Evolutionary conservation across 306 rosid species (phyloP).

Genomic region (Arachis stenosperma): DNA sequence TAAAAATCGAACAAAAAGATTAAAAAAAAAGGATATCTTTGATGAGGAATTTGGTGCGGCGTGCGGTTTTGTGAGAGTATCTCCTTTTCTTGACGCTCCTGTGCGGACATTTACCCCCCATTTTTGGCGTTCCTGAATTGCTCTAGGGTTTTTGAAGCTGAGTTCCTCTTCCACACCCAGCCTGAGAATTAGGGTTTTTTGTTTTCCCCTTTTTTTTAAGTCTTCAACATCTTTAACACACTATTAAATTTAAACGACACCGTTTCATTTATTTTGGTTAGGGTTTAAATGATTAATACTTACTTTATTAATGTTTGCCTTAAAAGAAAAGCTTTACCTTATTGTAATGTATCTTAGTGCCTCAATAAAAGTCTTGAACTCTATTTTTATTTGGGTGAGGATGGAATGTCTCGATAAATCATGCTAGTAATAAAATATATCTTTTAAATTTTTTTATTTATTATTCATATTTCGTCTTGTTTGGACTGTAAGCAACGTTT

Average conservation of each 20-base stretch:
- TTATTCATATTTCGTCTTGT: too few species aligned
- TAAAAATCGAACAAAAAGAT: not conserved
- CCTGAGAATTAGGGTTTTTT: constrained; percentile 41
- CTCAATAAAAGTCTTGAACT: too few species aligned
- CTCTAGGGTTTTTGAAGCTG: constrained; percentile 18
- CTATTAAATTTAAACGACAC: constrained; percentile 4
- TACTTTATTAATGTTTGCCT: too few species aligned
- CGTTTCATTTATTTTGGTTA: not conserved
- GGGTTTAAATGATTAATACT: not conserved
- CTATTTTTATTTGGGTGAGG: too few species aligned
- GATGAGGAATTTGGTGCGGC: constrained; percentile 69
- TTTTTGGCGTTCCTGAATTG: constrained; percentile 32
- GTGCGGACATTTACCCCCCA: constrained; percentile 99
- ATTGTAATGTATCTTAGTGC: too few species aligned
- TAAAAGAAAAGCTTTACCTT: too few species aligned
- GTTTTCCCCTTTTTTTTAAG: too few species aligned
- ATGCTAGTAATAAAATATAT: too few species aligned
- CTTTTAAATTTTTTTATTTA: too few species aligned
- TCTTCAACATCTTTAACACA: too few species aligned
- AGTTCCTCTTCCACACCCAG: not conserved
- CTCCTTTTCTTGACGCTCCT: constrained; percentile 81
- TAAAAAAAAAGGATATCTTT: constrained; percentile 70
- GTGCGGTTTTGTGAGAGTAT: constrained; percentile 75
- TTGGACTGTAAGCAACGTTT: too few species aligned
- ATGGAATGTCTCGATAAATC: too few species aligned